A percentile compares a stretch with the other conserved stretches of the same genome.
These are phyloP conservation scores for Phialemoniopsis sp. DNA, from an alignment of 2,329 filamentous ascomycete species.

Conservation along the genomic window DNA sequence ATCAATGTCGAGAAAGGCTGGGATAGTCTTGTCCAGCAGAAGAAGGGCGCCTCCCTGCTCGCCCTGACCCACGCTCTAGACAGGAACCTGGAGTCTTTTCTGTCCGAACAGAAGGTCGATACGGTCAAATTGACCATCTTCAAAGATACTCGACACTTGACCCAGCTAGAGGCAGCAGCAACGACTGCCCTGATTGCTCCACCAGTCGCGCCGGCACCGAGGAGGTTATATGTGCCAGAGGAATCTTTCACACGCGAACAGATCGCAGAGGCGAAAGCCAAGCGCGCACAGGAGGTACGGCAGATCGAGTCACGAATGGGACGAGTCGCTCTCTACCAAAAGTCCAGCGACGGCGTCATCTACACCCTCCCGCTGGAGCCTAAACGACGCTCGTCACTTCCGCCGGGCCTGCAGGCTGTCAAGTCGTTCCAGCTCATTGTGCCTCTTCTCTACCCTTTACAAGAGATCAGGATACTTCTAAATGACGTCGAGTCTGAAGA, in stretches of 20 bases:
- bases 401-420: constrained; percentile 54
- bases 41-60: constrained; percentile 55
- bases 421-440: constrained; percentile 65
- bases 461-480: constrained; percentile 61
- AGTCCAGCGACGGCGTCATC: constrained; percentile 63
- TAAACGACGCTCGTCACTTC: constrained; percentile 55
- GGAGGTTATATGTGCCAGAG: constrained; percentile 30
- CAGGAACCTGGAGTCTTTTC: constrained; percentile 63
- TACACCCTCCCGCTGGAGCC: constrained; percentile 71
- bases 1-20: constrained; percentile 77
- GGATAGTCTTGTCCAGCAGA: constrained; percentile 55
- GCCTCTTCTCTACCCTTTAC: constrained; percentile 67
- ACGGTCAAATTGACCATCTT: constrained; percentile 66
- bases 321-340: constrained; percentile 61
- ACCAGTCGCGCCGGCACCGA: neutral
- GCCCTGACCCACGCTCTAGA: constrained; percentile 67
- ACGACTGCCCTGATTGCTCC: constrained; percentile 4
- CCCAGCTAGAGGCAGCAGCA: constrained; percentile 8
- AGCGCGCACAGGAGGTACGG: constrained; percentile 61
- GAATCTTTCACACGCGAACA: constrained; percentile 54
- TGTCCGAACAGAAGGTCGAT: constrained; percentile 67
- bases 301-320: constrained; percentile 75
- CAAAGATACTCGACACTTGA: constrained; percentile 49
- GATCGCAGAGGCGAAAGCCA: constrained; percentile 56
- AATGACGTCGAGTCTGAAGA: constrained; percentile 58